phyloP scores from a whole-genome alignment of 1,139 yeast species.

The Suhomyces panamericanus region DNA sequence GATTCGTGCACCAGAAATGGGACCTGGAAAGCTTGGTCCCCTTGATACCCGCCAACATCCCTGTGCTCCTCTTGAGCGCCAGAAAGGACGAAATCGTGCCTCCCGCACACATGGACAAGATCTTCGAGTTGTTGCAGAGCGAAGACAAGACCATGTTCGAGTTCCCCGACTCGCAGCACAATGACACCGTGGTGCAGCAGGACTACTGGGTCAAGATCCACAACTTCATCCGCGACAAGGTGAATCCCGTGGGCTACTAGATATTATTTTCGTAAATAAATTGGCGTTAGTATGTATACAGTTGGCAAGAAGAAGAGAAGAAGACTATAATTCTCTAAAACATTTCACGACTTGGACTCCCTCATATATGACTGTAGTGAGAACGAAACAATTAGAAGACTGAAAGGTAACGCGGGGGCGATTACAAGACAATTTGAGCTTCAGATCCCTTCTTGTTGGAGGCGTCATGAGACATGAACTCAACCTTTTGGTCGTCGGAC shows the following conservation, averaged over 20 bases:
- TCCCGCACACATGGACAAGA: conserved; percentile 71
- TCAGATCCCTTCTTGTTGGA: conserved; percentile 46
- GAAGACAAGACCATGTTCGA: conserved; percentile 47
- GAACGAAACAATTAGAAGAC: conserved; percentile 8
- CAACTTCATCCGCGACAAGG: conserved; percentile 50
- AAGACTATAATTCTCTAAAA: conserved; percentile 5
- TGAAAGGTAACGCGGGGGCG: background rate
- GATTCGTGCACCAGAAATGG: conserved; percentile 81
- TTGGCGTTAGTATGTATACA: conserved; percentile 14
- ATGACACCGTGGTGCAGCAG: conserved; percentile 73
- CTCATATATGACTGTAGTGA: conserved; percentile 10
- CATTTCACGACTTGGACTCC: conserved; percentile 7
- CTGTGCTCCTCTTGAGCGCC: conserved; percentile 74
- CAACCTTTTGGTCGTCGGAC: conserved; percentile 67
- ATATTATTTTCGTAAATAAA: conserved; percentile 5
- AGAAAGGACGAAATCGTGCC: conserved; percentile 88
- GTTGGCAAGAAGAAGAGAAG: conserved; percentile 7
- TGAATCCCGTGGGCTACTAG: conserved; percentile 42
- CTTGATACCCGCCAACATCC: conserved; percentile 53
- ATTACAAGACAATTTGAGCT: conserved; percentile 42
- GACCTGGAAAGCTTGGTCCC: conserved; percentile 66
- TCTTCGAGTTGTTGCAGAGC: conserved; percentile 53
- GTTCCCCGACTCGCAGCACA: conserved; percentile 67
- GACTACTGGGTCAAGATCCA: conserved; percentile 73
- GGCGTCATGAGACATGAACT: conserved; percentile 69